Evolutionary conservation across 768 basidiomycete species (phyloP).

Genomic region (Leccinum rimulosum): DNA sequence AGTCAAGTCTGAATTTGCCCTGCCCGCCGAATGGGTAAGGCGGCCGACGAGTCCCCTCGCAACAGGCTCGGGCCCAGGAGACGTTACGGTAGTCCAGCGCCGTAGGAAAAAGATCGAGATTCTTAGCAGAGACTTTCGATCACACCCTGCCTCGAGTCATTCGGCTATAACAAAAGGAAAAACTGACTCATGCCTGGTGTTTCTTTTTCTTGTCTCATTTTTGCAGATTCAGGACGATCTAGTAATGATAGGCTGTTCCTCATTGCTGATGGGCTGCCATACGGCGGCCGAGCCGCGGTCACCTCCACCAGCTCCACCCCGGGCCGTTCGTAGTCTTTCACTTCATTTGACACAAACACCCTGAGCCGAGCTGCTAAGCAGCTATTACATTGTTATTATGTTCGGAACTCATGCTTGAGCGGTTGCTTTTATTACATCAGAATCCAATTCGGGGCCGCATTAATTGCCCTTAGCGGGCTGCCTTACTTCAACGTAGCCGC

Average conservation of each 20-base stretch:
- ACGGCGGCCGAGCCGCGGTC: slow-evolving; percentile 51
- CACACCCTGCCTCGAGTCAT: slow-evolving; percentile 1
- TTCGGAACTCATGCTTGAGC: too few species aligned
- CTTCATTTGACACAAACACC: neutral
- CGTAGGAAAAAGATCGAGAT: slow-evolving; percentile 47
- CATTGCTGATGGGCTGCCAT: slow-evolving; percentile 59
- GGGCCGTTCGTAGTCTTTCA: slow-evolving; percentile 26
- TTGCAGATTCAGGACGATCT: slow-evolving; percentile 79
- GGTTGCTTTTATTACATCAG: too few species aligned
- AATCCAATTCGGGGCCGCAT: too few species aligned
- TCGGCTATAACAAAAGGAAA: slow-evolving; percentile 14
- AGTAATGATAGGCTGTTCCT: slow-evolving; percentile 68
- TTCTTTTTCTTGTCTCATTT: slow-evolving; percentile 6
- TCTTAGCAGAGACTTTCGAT: slow-evolving; percentile 57
- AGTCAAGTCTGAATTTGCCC: slow-evolving; percentile 35
- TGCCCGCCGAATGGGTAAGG: slow-evolving; percentile 44
- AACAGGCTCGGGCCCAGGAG: slow-evolving; percentile 40
- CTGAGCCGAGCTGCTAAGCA: slow-evolving; percentile 3
- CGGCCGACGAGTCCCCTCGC: slow-evolving; percentile 39
- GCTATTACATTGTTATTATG: neutral
- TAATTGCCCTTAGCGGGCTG: too few species aligned
- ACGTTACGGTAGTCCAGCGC: slow-evolving; percentile 39
- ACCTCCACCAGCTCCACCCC: slow-evolving; percentile 44
- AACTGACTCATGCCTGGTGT: slow-evolving; percentile 7
- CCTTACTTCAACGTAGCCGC: too few species aligned